These are phyloP conservation scores for Ogataea dorogensis DNA, from an alignment of 805 yeast species.

Conservation along the genomic window DNA sequence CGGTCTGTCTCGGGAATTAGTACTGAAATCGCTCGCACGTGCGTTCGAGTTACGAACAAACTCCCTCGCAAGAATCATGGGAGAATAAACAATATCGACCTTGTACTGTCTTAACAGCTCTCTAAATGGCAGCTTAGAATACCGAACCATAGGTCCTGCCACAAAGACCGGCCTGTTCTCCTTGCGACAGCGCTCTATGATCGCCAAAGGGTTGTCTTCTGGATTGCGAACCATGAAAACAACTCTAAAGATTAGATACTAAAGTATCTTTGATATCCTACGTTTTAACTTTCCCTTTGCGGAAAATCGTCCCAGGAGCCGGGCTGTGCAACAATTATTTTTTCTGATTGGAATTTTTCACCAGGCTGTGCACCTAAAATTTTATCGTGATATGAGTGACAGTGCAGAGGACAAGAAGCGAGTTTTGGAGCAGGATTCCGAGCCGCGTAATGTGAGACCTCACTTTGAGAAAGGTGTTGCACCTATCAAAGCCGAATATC, in stretches of 20 bases:
- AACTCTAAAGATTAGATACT: too few species aligned
- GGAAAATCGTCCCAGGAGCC: too few species aligned
- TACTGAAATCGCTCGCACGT: conserved; percentile 78
- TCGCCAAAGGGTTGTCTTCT: conserved; percentile 51
- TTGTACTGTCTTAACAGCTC: conserved; percentile 70
- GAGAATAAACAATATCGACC: conserved; percentile 85
- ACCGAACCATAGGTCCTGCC: conserved; percentile 96
- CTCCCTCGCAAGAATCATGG: conserved; percentile 95
- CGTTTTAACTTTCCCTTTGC: conserved; percentile 18
- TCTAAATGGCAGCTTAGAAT: conserved; percentile 90
- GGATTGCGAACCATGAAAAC: conserved; percentile 36
- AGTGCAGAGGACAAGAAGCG: conserved; percentile 9
- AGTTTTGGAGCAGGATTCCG: conserved; percentile 5
- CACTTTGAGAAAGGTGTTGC: conserved; percentile 62
- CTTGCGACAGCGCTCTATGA: conserved; percentile 45
- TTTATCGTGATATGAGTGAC: conserved; percentile 8
- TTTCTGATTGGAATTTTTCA: conserved; percentile 7
- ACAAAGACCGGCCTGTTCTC: conserved; percentile 58
- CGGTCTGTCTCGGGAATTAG: conserved; percentile 66
- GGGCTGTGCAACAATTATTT: conserved; percentile 4
- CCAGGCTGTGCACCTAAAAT: conserved; percentile 12
- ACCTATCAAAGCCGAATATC: conserved; percentile 68
- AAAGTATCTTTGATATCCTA: conserved; percentile 1
- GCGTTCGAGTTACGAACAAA: conserved; percentile 85
- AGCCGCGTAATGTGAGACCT: conserved; percentile 5